These are phyloP conservation scores for Sequoia sempervirens DNA, from an alignment of 75 land plant species.

Conservation along the genomic window DNA sequence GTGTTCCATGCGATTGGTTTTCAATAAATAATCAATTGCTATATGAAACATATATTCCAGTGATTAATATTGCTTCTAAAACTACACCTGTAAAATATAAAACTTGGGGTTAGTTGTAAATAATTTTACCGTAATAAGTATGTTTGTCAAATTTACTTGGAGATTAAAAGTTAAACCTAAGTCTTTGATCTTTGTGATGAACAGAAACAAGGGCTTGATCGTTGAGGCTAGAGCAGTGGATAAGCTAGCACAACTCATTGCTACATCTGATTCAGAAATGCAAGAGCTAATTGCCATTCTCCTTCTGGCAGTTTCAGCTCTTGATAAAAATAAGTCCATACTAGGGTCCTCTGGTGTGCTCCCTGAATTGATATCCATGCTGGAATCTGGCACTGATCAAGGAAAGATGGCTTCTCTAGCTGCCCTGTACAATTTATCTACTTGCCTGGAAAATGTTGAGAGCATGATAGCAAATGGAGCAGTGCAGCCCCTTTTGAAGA, in stretches of 20 bases:
- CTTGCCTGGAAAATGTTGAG: constrained; percentile 34
- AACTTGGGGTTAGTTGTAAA: not conserved
- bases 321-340: constrained; percentile 32
- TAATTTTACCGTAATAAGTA: not conserved
- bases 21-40: not conserved
- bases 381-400: constrained; percentile 27
- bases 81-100: not conserved
- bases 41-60: not conserved
- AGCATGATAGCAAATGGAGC: constrained; percentile 33
- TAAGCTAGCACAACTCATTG: constrained; percentile 33
- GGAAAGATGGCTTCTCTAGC: constrained; percentile 35
- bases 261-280: constrained; percentile 3
- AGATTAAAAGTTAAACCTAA: not conserved
- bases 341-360: constrained; percentile 24
- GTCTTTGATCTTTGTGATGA: not conserved
- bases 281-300: constrained; percentile 27
- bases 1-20: not conserved
- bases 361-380: constrained; percentile 25
- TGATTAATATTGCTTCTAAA: not conserved
- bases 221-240: constrained; percentile 53
- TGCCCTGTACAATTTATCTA: constrained; percentile 51
- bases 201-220: constrained; percentile 69
- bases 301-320: constrained; percentile 50
- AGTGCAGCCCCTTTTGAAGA: constrained; percentile 24
- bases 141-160: not conserved